phyloP scores from a whole-genome alignment of 1,284 basidiomycete species.

The Boletus sp. region DNA sequence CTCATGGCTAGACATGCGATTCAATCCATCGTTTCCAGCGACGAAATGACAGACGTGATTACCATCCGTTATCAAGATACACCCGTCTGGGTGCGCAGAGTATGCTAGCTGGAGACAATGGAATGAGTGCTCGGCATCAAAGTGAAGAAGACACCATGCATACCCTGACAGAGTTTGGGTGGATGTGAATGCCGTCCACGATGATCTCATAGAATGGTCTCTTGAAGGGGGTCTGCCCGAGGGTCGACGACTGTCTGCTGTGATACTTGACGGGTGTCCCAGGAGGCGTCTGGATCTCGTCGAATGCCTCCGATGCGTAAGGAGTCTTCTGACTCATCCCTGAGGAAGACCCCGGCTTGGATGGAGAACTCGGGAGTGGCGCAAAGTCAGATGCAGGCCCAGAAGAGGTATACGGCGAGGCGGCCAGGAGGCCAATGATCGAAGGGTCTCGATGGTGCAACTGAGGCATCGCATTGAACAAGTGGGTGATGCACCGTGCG shows the following conservation, averaged over 20 bases:
- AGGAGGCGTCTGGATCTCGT: slow-evolving; percentile 58
- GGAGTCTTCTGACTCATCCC: slow-evolving; percentile 14
- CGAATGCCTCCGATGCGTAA: slow-evolving; percentile 57
- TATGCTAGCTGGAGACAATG: slow-evolving; percentile 67
- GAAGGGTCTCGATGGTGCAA: slow-evolving; percentile 81
- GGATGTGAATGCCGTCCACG: slow-evolving; percentile 87
- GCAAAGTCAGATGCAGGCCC: slow-evolving; percentile 30
- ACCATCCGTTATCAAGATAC: slow-evolving; percentile 88
- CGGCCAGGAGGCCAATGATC: slow-evolving; percentile 83
- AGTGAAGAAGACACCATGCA: slow-evolving; percentile 26
- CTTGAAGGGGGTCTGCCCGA: slow-evolving; percentile 44
- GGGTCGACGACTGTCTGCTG: slow-evolving; percentile 28
- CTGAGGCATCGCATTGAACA: slow-evolving; percentile 91
- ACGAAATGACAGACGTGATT: slow-evolving; percentile 11
- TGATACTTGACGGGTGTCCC: slow-evolving; percentile 43
- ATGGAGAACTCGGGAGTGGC: slow-evolving; percentile 23
- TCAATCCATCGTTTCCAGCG: background rate
- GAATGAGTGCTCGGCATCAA: slow-evolving; percentile 4
- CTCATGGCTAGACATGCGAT: slow-evolving; percentile 60
- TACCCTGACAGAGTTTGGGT: slow-evolving; percentile 85
- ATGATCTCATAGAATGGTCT: slow-evolving; percentile 86
- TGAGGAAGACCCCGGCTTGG: slow-evolving; percentile 6
- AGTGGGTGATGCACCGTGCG: slow-evolving; percentile 82
- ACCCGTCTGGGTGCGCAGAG: slow-evolving; percentile 75
- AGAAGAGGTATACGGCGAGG: slow-evolving; percentile 58